Evolutionary conservation across 1,284 basidiomycete genomes (phyloP).

Genomic region (Pulveroboletus sp.): DNA sequence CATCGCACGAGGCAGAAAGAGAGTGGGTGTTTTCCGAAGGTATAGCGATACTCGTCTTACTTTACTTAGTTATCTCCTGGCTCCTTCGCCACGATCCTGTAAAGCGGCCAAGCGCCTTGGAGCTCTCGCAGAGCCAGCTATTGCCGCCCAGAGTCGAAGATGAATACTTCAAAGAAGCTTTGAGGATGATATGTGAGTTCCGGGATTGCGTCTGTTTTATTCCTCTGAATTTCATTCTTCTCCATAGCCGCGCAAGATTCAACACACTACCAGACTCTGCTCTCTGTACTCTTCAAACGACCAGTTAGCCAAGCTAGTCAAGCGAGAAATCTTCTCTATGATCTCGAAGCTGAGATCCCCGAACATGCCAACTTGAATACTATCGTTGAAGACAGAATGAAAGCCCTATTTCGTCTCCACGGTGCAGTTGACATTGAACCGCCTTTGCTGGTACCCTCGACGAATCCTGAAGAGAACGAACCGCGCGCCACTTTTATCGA

Average conservation of each 20-base stretch:
- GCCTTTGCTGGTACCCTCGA: constrained; percentile 74
- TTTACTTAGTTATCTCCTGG: constrained; percentile 67
- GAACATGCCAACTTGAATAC: constrained; percentile 77
- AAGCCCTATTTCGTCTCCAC: constrained; percentile 81
- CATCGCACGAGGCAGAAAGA: constrained; percentile 64
- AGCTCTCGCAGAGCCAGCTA: constrained; percentile 80
- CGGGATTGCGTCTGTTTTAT: background rate
- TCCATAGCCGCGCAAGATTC: constrained; percentile 68
- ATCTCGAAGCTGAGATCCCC: constrained; percentile 66
- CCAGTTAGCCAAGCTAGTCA: constrained; percentile 51
- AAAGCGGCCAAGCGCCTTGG: constrained; percentile 81
- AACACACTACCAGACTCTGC: constrained; percentile 68
- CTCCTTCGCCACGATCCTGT: constrained; percentile 84
- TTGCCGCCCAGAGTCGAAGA: constrained; percentile 79
- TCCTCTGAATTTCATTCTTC: background rate
- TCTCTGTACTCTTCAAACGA: constrained; percentile 72
- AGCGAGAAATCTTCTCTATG: constrained; percentile 78
- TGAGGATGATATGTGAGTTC: constrained; percentile 71
- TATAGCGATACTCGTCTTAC: constrained; percentile 6
- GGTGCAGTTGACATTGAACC: constrained; percentile 88
- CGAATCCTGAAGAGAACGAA: constrained; percentile 31
- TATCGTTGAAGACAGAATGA: constrained; percentile 76
- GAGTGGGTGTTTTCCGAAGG: constrained; percentile 48
- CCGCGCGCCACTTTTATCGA: constrained; percentile 78
- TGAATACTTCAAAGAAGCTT: constrained; percentile 81